Evolutionary conservation across 1,284 basidiomycete genomes (phyloP), one percentile per base, ranked within the genome.

Genomic region (Sanguinoderma infundibulare): DNA sequence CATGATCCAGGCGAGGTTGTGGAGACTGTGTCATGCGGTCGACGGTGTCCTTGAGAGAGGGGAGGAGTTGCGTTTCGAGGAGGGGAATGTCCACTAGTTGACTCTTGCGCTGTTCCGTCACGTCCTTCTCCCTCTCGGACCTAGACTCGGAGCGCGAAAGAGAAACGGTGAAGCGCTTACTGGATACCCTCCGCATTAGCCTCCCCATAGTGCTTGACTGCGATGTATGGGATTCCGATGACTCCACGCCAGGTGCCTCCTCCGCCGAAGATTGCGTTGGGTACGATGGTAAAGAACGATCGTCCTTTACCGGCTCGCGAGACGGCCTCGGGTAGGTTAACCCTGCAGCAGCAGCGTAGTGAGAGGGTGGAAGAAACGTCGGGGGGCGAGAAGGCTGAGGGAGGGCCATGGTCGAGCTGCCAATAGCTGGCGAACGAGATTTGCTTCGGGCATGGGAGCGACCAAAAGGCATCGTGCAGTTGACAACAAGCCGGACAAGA

Each of bases 41-140:
- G 38, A 91, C 82, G 0, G 89, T 91, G 61, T 91, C 89, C 36
- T 83, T 79, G 36, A 91, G 75, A 24, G 88, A 87, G 9, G 89
- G 89, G 28, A 91, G 72, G 12, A 91, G 77, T 32, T 87, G 83
- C 0, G 83, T 77, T 66, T 91, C 89, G 26, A 89, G 71, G 24
- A 83, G 73, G 2, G 85, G 84, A 3, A 90, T 72, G 55, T 83
- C 82, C 4, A 75, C 77, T 22, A 85, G 73, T 53, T 81, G 77
- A 63, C 81, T 84, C 66, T 77, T 77, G 32, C 79, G 79, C 49
- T 77, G 75, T 1, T 66, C 60, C 44, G 55, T 50, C 49, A 66
- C 12, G 61, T 64, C 60, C 65, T 67, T 63, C 50, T 67, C 64
- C 38, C 60, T 60, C 30, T 56, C 42, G 57, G 67, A 35, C 55